Base-by-base conservation (phyloP, 306 rosid genomes). In the Trifolium dubium region DNA sequence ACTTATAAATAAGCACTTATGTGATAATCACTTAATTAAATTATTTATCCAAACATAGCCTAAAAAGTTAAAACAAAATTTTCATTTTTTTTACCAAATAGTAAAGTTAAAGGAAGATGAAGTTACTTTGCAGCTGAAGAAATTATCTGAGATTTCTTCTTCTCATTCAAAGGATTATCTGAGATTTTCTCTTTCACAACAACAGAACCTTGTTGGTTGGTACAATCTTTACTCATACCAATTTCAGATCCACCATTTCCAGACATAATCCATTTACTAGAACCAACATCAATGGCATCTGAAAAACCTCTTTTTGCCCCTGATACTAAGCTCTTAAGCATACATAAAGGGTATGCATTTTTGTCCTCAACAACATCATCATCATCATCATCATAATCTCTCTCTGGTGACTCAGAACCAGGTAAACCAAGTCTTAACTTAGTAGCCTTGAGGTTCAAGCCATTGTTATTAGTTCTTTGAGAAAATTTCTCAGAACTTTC, bases 351-450 rank as follows among this genome's bases (percentile, higher is more conserved):
- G 50, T 44, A 44, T 44, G 13, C 50, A 44, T 44, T 11, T 44
- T 44, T 44, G 13, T 11, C 50, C 14, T 44, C 50, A 44, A 44
- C 1, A 17, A 13, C 63, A 79, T 14, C 68, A 34, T 30, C 83
- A 8, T 88, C 63, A 79, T 14, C 68, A 34, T 30, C 83, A 8
- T 88, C 23, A 23, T 23, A 81, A 5, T 88, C 88, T 54, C 97
- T 86, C 72, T 77, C 85, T 2, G 98, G 98, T 28, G 97, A 93
- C 73, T 81, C 90, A 9, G 92, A 88, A 1, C 98, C 98, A 3
- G 98, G 98, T 55, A 93, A 76, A 1, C 98, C 98, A 29, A 93
- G 90, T 41, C 98, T 82, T n/a, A 93, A 79, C 78, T 93, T 97
- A 72, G 98, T 93, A 39, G 97, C 98, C 75, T 83, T 93, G 14